A percentile compares a stretch with the other conserved stretches of the same genome.
phyloP scores from a whole-genome alignment of 108 stramenopile genomes.

The Mayamaea pseudoterrestris region DNA sequence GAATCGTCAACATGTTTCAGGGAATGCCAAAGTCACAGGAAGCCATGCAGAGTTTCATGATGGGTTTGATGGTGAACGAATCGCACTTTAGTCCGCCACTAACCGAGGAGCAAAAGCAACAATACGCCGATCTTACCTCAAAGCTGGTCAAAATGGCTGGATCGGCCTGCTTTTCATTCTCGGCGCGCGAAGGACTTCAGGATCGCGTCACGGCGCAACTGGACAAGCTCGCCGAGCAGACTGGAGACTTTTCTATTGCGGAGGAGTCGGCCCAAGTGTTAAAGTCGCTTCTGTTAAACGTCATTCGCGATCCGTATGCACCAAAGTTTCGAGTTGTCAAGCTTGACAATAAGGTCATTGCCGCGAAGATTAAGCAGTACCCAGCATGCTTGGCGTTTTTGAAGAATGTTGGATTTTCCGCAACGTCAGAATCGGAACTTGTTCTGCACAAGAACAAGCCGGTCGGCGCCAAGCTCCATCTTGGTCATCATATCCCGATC shows the following conservation, averaged over 20 bases:
- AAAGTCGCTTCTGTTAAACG: slow-evolving; percentile 52
- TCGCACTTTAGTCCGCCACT: slow-evolving; percentile 44
- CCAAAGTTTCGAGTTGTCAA: slow-evolving; percentile 65
- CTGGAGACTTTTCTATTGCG: slow-evolving; percentile 42
- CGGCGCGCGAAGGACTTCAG: slow-evolving; percentile 55
- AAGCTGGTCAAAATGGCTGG: slow-evolving; percentile 61
- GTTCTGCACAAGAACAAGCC: too few species aligned
- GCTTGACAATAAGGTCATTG: slow-evolving; percentile 57
- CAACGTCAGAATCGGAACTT: too few species aligned
- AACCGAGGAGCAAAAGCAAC: slow-evolving; percentile 33
- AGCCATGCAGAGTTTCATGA: slow-evolving; percentile 65
- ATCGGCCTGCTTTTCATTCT: slow-evolving; percentile 63
- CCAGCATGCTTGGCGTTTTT: slow-evolving; percentile 40
- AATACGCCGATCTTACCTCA: slow-evolving; percentile 46
- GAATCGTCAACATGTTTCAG: slow-evolving; percentile 65
- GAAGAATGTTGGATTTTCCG: slow-evolving; percentile 63
- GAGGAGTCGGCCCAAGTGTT: slow-evolving; percentile 59
- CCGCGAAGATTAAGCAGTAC: slow-evolving; percentile 40
- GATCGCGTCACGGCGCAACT: slow-evolving; percentile 33
- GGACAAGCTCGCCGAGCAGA: slow-evolving; percentile 47
- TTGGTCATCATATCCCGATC: slow-evolving; percentile 10
- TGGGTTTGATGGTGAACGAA: slow-evolving; percentile 57
- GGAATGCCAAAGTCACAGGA: slow-evolving; percentile 72
- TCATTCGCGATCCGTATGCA: slow-evolving; percentile 56
- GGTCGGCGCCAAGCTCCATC: background rate